These are phyloP conservation scores for Salix exigua DNA, from an alignment of 345 rosid genomes.

Conservation along the genomic window DNA sequence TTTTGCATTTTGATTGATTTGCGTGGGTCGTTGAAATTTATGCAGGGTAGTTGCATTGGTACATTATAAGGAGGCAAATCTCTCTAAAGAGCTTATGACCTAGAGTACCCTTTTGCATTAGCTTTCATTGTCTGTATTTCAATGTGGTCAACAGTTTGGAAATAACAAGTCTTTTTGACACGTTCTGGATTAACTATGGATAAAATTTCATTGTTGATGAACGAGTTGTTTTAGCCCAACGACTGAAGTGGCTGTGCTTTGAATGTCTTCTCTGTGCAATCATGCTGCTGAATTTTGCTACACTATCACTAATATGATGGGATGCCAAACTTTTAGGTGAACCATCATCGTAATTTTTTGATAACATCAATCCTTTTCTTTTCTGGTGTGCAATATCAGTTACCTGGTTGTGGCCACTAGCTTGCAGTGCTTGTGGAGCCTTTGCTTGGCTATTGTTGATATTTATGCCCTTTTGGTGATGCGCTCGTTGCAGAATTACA, in stretches of 20 bases:
- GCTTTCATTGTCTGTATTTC: neutral
- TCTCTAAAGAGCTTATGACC: neutral
- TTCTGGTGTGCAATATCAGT: conserved; percentile 42
- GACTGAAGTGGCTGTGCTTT: neutral
- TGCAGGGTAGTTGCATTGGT: neutral
- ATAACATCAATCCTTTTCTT: conserved; percentile 14
- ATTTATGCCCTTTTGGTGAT: conserved; percentile 63
- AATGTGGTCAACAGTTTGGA: neutral
- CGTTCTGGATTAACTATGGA: neutral
- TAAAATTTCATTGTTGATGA: neutral
- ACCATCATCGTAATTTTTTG: neutral
- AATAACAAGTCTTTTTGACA: neutral
- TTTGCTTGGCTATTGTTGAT: conserved; percentile 50
- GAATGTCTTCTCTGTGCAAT: neutral
- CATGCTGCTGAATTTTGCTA: neutral
- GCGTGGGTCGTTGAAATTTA: neutral
- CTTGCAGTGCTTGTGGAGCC: conserved; percentile 73
- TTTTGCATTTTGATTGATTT: neutral
- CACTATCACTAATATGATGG: neutral
- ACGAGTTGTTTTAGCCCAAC: neutral
- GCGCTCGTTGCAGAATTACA: conserved; percentile 61
- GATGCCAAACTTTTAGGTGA: neutral
- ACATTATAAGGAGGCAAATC: neutral
- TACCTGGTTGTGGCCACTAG: conserved; percentile 76
- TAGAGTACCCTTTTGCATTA: neutral